Evolutionary conservation across 768 basidiomycete genomes (phyloP), one percentile per base, ranked within the genome.

Genomic region (Mycena pura): DNA sequence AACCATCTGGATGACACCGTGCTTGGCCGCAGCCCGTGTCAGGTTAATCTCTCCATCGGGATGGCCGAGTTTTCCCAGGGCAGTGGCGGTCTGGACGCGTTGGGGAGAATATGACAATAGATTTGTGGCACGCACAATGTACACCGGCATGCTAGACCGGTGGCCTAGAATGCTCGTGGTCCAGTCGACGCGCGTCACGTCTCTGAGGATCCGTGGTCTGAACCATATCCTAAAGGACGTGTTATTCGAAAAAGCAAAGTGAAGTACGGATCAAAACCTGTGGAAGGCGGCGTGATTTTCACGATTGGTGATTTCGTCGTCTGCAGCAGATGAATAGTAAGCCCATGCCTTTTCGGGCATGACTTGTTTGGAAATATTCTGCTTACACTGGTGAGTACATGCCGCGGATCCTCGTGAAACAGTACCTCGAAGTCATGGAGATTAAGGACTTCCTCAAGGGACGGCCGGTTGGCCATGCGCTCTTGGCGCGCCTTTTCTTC

Each of bases 271-370:
- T 24, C 11, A 61, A 50, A 60, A 90, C 92, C 96, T 84, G 67
- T 98, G 96, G 70, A 90, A 99, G 2, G 95, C 96, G 50, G 88
- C 82, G 62, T 93, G 93, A 68, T 97, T 97, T 74, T 96, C 95
- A 47, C 95, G 83, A 60, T 84, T 79, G 28, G 94, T 95, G 43
- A 95, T 93, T 75, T 97, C 95, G 67, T 98, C 96, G 71, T 98
- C 96, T 7, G 96, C 89, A 17, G 95, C 96, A n/a, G 93, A 95
- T 1, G 92, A 94, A 70, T 98, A 96, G 73, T 96, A 96, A 6
- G 95, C 96, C 96, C 96, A 98, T 0, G 93, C 93, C 72, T 93
- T 93, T 31, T 90, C 88, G 2, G 87, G 77, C 80, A 99, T 88
- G 11, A 92, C 89, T 67, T 80, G 80, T 73, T 84, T 90, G 9